Evolutionary conservation across 176 grass and related monocot species (phyloP).

Genomic region (Avena atlantica): DNA sequence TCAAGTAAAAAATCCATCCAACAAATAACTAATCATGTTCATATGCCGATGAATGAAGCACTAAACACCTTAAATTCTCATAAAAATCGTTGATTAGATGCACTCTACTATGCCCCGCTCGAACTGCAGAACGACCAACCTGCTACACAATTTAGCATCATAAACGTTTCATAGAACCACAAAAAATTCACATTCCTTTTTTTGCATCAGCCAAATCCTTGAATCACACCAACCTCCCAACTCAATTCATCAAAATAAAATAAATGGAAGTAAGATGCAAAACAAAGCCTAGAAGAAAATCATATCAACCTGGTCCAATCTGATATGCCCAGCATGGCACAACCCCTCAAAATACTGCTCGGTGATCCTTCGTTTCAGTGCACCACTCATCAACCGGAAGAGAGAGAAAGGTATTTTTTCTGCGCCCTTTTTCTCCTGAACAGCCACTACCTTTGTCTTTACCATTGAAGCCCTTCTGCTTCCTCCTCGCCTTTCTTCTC

Average conservation of each 20-base stretch:
- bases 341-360: neutral
- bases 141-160: no score
- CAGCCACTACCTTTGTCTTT: neutral
- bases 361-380: slow-evolving; percentile 37
- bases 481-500: neutral
- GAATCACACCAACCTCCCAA: no score
- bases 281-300: slow-evolving; percentile 24
- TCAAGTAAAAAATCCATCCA: no score
- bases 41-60: no score
- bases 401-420: slow-evolving; percentile 19
- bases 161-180: no score
- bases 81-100: no score
- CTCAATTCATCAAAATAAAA: neutral
- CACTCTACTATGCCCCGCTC: no score
- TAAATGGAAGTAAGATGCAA: slow-evolving; percentile 19
- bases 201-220: neutral
- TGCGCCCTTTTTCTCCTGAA: neutral
- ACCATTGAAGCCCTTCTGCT: neutral
- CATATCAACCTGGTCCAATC: slow-evolving; percentile 31
- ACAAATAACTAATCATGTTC: no score
- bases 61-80: no score
- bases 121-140: no score
- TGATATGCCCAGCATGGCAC: neutral
- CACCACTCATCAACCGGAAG: slow-evolving; percentile 29
- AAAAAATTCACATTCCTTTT: no score